A percentile compares a stretch with the other conserved stretches of the same genome.
These are phyloP conservation scores for Solioccasus polychromus DNA, from an alignment of 768 basidiomycete genomes.

Conservation along the genomic window DNA sequence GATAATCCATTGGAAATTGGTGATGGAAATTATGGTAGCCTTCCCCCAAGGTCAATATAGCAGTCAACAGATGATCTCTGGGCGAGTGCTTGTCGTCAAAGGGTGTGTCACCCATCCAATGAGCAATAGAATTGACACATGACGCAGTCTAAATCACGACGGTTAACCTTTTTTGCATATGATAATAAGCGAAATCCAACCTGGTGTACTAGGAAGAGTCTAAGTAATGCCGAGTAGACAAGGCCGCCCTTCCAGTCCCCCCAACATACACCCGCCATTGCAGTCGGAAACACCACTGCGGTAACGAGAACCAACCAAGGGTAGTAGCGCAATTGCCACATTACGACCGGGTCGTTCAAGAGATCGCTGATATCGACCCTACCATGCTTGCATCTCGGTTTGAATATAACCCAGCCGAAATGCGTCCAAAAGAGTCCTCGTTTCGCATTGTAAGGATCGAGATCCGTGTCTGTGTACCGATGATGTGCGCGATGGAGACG, in stretches of 20 bases:
- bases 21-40: slow-evolving; percentile 99
- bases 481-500: slow-evolving; percentile 97
- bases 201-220: too few relatives aligned
- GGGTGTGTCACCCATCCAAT: slow-evolving; percentile 91
- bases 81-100: slow-evolving; percentile 97
- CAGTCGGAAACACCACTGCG: slow-evolving; percentile 71
- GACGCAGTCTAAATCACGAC: slow-evolving; percentile 71
- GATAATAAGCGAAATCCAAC: slow-evolving; percentile 88
- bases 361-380: slow-evolving; percentile 88
- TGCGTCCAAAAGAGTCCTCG: slow-evolving; percentile 86
- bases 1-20: slow-evolving; percentile 95
- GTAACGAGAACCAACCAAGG: slow-evolving; percentile 63
- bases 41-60: slow-evolving; percentile 88
- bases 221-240: slow-evolving; percentile 75
- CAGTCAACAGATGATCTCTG: slow-evolving; percentile 84
- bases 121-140: slow-evolving; percentile 95
- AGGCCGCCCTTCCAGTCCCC: slow-evolving; percentile 84
- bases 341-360: slow-evolving; percentile 71
- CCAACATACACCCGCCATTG: slow-evolving; percentile 79
- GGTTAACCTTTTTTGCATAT: slow-evolving; percentile 41
- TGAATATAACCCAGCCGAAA: slow-evolving; percentile 91
- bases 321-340: slow-evolving; percentile 88
- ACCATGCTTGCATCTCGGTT: slow-evolving; percentile 85
- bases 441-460: slow-evolving; percentile 94
- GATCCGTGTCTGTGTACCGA: slow-evolving; percentile 94